Evolutionary conservation across 2,329 filamentous ascomycete genomes (phyloP), one percentile per base, ranked within the genome.

Genomic region (Fusarium compactum): DNA sequence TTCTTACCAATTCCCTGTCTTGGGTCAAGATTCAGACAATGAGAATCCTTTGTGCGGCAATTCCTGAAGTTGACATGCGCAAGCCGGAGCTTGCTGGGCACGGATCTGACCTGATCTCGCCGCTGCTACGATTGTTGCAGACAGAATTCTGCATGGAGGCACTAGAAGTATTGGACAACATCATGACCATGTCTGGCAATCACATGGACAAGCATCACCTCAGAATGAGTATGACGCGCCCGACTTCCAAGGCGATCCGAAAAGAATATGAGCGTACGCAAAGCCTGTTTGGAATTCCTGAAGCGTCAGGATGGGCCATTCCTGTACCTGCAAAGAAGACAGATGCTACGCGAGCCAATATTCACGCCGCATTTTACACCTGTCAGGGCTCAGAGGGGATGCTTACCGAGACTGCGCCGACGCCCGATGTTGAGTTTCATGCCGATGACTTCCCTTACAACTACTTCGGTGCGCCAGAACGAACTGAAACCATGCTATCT

Each of bases 161-260:
- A 14, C 84, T 99, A 12, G 90, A 94, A 70, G 95, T 99, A 2
- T 84, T 99, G 62, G 96, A 99, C 79, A 93, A 95, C 70, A 96
- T 98, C 74, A 97, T 98, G 88, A 93, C 92, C 29, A 95, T 98
- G 84, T 94, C 94, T 1, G 92, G 93, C 7, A 94, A 92, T 32
- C 92, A 95, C 2, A 94, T 97, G 87, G 96, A 98, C 79, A 94
- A 93, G 74, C 94, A 98, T 74, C 94, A 98, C 77, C 83, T 99
- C 62, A 90, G 96, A 41, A 99, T 99, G 97, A 98, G 95, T 80
- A 98, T 99, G 94, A 95, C 94, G 8, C 91, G 93, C 15, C 91
- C 92, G 2, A 94, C 94, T 4, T 96, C 94, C 1, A 92, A 92
- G 73, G 90, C 92, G 0, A 92, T 96, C 52, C 91, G 93, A 51